Conservation (phyloP, 2,329 filamentous ascomycete genomes). For the Cryphonectria naterciae region DNA sequence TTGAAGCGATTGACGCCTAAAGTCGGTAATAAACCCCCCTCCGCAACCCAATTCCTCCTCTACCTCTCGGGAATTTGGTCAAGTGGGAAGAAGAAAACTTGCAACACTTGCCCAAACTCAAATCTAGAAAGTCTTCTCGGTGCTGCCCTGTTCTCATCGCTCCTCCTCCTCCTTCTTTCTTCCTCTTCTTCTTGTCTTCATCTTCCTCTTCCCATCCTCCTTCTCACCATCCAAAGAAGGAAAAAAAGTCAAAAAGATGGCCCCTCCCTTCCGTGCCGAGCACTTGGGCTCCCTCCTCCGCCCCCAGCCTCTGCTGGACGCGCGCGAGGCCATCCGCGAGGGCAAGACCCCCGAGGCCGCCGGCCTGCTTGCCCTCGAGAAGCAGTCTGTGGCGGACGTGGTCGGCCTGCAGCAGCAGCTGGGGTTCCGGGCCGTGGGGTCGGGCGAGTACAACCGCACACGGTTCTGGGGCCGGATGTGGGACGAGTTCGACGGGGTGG, state of each 20-base stretch:
- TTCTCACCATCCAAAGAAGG: too few relatives aligned
- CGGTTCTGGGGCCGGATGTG: slow-evolving; percentile 58
- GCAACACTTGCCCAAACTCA: background rate
- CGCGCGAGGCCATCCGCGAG: slow-evolving; percentile 63
- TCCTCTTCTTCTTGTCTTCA: background rate
- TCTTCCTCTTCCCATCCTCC: background rate
- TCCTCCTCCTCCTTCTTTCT: background rate
- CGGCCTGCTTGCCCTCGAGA: slow-evolving; percentile 63
- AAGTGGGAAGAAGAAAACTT: background rate
- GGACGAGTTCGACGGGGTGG: slow-evolving; percentile 57
- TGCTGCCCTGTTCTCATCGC: background rate
- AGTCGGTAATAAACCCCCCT: background rate
- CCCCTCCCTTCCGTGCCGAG: slow-evolving; percentile 42
- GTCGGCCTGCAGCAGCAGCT: slow-evolving; percentile 70
- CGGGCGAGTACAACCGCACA: slow-evolving; percentile 69
- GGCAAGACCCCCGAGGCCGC: slow-evolving; percentile 56
- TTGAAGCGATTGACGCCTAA: background rate
- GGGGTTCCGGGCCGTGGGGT: slow-evolving; percentile 68
- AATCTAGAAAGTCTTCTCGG: background rate
- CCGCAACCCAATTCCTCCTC: background rate
- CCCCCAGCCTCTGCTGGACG: slow-evolving; percentile 42
- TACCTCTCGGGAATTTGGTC: background rate
- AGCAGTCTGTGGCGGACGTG: slow-evolving; percentile 67
- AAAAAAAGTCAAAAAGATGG: slow-evolving; percentile 31
- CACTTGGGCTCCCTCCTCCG: slow-evolving; percentile 43